phyloP scores from a whole-genome alignment of 208 protist species.

The Acanthamoeba triangularis region DNA sequence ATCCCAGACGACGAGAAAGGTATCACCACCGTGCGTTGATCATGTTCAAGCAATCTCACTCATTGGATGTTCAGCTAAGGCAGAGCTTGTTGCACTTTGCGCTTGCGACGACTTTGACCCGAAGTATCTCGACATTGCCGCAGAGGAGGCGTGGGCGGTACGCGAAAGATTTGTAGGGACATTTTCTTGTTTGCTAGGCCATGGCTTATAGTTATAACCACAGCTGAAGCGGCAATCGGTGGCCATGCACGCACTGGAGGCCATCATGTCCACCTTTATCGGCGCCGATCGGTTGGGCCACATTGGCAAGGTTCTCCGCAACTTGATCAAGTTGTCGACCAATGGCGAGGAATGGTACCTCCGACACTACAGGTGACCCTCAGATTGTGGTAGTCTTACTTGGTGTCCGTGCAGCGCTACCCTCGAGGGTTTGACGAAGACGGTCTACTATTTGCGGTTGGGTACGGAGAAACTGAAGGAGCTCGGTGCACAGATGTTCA shows the following conservation, averaged over 20 bases:
- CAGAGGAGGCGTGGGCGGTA: constrained; percentile 57
- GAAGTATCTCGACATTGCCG: constrained; percentile 28
- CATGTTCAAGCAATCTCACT: not conserved
- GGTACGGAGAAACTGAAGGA: constrained; percentile 62
- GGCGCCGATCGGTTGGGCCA: not conserved
- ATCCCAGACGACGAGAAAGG: constrained; percentile 7
- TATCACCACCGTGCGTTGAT: not conserved
- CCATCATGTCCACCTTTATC: constrained; percentile 2
- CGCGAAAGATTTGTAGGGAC: too few species aligned
- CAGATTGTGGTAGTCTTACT: not conserved
- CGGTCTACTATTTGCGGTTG: not conserved
- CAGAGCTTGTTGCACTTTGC: not conserved
- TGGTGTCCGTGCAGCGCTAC: not conserved
- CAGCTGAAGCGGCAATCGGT: constrained; percentile 52
- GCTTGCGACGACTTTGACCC: constrained; percentile 8
- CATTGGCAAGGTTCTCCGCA: constrained; percentile 15
- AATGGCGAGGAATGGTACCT: not conserved
- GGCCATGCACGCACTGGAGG: constrained; percentile 37
- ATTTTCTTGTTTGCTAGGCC: not conserved
- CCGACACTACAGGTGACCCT: not conserved
- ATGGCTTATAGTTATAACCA: not conserved
- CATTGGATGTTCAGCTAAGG: not conserved
- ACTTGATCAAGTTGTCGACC: not conserved
- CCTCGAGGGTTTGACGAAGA: not conserved
- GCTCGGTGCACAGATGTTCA: constrained; percentile 29